Percentiles rank a stretch among this genome's conserved stretches.
Conservation (phyloP, 192 early-diverging fungal species). For the Spizellomyces punctatus region DNA sequence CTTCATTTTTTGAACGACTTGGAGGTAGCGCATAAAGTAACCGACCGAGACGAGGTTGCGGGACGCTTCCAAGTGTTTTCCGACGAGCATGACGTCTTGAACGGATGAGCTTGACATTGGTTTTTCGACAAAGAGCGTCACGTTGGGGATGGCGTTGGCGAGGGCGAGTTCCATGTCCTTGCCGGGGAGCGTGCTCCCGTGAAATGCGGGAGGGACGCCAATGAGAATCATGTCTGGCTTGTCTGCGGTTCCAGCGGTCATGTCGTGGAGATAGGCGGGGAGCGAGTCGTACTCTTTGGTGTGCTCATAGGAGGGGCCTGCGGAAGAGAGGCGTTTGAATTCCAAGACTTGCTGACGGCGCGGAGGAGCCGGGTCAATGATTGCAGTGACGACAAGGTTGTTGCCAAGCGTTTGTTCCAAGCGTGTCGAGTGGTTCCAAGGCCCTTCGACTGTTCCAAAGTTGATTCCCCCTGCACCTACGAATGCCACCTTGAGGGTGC, state of each 20-base stretch:
- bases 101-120: neutral
- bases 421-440: constrained; percentile 16
- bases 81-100: constrained; percentile 3
- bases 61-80: neutral
- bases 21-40: constrained; percentile 16
- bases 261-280: neutral
- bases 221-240: constrained; percentile 4
- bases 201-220: constrained; percentile 12
- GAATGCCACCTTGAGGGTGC: constrained; percentile 5
- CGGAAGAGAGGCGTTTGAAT: neutral
- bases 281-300: neutral
- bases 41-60: constrained; percentile 5
- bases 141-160: neutral
- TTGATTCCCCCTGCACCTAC: constrained; percentile 15
- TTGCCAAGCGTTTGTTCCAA: constrained; percentile 2
- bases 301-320: neutral
- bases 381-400: neutral
- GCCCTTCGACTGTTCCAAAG: constrained; percentile 11
- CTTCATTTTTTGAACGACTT: constrained; percentile 15
- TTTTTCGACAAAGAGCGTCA: constrained; percentile 14
- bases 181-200: neutral
- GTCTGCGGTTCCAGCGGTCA: neutral
- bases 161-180: neutral
- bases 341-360: neutral
- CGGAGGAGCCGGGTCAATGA: constrained; percentile 6